phyloP scores from a whole-genome alignment of 768 basidiomycete species.

The Mycena epipterygia region DNA sequence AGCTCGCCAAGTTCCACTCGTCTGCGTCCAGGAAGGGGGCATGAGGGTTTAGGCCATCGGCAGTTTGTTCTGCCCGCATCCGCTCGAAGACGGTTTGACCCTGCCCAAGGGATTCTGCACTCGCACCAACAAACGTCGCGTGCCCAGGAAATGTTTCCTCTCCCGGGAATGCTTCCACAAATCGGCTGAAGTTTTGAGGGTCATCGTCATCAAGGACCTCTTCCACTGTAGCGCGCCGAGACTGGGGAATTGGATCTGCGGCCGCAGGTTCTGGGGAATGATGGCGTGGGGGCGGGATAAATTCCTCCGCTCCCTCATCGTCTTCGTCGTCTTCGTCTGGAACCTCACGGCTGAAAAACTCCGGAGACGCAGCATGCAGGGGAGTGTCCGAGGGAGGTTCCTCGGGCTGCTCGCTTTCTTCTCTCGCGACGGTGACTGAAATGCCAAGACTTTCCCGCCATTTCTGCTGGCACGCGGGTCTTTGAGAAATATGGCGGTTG shows the following conservation, averaged over 20 bases:
- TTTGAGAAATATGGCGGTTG: constrained; percentile 2
- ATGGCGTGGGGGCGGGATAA: not conserved
- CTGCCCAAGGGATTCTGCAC: not conserved
- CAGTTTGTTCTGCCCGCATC: not conserved
- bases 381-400: not conserved
- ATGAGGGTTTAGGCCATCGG: not conserved
- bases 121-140: not conserved
- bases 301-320: not conserved
- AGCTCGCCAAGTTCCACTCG: constrained; percentile 29
- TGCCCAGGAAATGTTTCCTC: constrained; percentile 1
- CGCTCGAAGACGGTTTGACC: constrained; percentile 32
- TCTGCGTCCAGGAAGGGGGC: constrained; percentile 19
- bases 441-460: constrained; percentile 9
- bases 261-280: not conserved
- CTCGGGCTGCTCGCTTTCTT: not conserved
- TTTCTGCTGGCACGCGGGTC: not conserved
- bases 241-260: not conserved
- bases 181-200: constrained; percentile 2
- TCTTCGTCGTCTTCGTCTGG: not conserved
- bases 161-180: not conserved
- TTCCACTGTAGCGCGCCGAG: constrained; percentile 4
- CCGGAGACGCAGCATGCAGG: not conserved
- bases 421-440: not conserved
- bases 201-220: constrained; percentile 12
- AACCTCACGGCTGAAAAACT: not conserved